Conservation (phyloP, 352 stramenopile species). For the Pythium monospermum region DNA sequence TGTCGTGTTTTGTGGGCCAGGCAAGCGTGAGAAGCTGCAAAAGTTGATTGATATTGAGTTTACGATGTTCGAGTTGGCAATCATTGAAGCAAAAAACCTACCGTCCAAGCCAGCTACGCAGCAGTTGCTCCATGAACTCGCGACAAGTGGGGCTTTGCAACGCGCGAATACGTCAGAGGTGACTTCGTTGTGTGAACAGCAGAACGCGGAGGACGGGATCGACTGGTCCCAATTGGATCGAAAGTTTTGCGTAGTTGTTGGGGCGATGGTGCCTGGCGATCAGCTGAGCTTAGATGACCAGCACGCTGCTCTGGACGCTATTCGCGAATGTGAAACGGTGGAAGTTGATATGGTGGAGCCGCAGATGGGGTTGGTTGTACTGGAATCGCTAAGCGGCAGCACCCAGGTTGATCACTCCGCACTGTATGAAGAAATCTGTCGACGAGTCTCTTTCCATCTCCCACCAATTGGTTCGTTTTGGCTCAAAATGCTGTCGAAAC, state of each 20-base stretch:
- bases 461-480: not conserved
- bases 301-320: slow-evolving; percentile 6
- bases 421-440: slow-evolving; percentile 13
- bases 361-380: slow-evolving; percentile 5
- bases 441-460: slow-evolving; percentile 4
- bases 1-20: slow-evolving; percentile 55
- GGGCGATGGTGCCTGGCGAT: not conserved
- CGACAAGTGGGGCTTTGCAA: not conserved
- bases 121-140: slow-evolving; percentile 27
- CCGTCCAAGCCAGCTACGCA: slow-evolving; percentile 40
- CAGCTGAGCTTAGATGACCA: not conserved
- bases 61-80: slow-evolving; percentile 34
- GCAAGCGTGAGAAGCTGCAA: slow-evolving; percentile 36
- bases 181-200: not conserved
- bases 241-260: slow-evolving; percentile 15
- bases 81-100: slow-evolving; percentile 29
- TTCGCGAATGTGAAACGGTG: slow-evolving; percentile 3
- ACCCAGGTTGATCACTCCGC: not conserved
- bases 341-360: slow-evolving; percentile 9
- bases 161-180: not conserved
- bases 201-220: not conserved
- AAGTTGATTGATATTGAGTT: slow-evolving; percentile 54
- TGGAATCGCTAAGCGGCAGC: not conserved
- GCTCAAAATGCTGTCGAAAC: slow-evolving; percentile 11
- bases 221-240: slow-evolving; percentile 12